Percentiles rank a stretch among this genome's conserved stretches.
Conservation (phyloP, 306 rosid genomes). For the Prunus persica region Prunus_persica_NCBIv2 NC_034009.1:11645001-11645500, state of each 20-base stretch:
- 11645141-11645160: conserved; percentile 56
- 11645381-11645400: conserved; percentile 79
- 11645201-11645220: conserved; percentile 78
- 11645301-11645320: conserved; percentile 58
- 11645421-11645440: conserved; percentile 88
- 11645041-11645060: conserved; percentile 83
- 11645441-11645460: conserved; percentile 84
- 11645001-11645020: conserved; percentile 87
- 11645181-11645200: conserved; percentile 92
- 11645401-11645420: conserved; percentile 89
- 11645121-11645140: conserved; percentile 56
- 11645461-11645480: conserved; percentile 38
- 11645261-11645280: conserved; percentile 87
- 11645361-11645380: conserved; percentile 82
- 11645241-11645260: conserved; percentile 77
- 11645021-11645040: conserved; percentile 79
- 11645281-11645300: conserved; percentile 79
- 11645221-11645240: conserved; percentile 78
- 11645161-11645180: conserved; percentile 96
- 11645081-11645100: conserved; percentile 76
- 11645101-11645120: conserved; percentile 76
- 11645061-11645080: conserved; percentile 60
- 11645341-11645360: conserved; percentile 98
- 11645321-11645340: conserved; percentile 69
- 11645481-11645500: conserved; percentile 23